Conservation (phyloP, 768 basidiomycete genomes). For the Postia placenta region DNA sequence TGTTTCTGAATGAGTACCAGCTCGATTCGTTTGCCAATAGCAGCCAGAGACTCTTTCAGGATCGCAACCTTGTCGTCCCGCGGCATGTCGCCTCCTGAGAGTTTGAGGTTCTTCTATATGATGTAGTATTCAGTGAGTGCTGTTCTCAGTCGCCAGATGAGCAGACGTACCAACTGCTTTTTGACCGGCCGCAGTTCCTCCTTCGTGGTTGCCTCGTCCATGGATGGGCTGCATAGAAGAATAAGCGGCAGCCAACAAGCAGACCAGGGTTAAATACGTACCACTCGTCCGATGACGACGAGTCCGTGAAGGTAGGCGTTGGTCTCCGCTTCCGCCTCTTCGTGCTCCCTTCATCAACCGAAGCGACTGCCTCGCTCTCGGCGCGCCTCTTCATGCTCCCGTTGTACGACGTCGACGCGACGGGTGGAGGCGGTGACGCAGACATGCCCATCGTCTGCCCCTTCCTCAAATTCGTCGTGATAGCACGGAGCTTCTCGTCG, state of each 20-base stretch:
- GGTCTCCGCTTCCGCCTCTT: slow-evolving; percentile 81
- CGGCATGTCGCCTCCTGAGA: slow-evolving; percentile 88
- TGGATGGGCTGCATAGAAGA: slow-evolving; percentile 75
- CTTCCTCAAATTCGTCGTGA: slow-evolving; percentile 73
- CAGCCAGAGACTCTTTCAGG: slow-evolving; percentile 90
- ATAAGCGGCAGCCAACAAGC: too few species aligned
- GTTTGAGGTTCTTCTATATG: slow-evolving; percentile 85
- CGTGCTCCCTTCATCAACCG: slow-evolving; percentile 59
- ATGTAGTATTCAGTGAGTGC: too few species aligned
- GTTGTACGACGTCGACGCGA: slow-evolving; percentile 61
- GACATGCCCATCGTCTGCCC: slow-evolving; percentile 63
- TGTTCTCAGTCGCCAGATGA: neutral
- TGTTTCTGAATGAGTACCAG: slow-evolving; percentile 69
- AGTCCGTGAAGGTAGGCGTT: slow-evolving; percentile 96
- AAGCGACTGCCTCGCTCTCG: slow-evolving; percentile 80
- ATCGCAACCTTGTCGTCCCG: slow-evolving; percentile 95
- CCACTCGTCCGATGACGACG: slow-evolving; percentile 90
- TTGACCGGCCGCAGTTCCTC: slow-evolving; percentile 95
- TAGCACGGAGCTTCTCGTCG: slow-evolving; percentile 86
- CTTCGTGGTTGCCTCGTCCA: slow-evolving; percentile 92
- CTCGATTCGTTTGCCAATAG: slow-evolving; percentile 91
- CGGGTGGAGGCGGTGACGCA: slow-evolving; percentile 68
- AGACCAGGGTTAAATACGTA: slow-evolving; percentile 33
- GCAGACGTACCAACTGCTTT: slow-evolving; percentile 73
- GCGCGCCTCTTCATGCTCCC: slow-evolving; percentile 68